Base-by-base conservation (phyloP, 2,329 filamentous ascomycete genomes). In the Cercospora sesami region DNA sequence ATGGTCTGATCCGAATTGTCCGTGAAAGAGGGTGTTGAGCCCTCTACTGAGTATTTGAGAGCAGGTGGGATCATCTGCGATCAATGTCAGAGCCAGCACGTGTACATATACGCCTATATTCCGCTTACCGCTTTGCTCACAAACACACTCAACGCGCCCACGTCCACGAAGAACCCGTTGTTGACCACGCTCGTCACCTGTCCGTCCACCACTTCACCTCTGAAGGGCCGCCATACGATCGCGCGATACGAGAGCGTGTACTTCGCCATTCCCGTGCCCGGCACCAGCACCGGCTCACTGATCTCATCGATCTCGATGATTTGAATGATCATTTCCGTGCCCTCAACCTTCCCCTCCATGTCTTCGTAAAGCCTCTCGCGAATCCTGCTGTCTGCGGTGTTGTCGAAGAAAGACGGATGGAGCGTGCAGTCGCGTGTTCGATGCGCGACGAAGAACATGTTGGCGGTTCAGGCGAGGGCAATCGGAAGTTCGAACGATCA, bases 391-490 rank as follows among this genome's bases (percentile, higher is more conserved):
- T 94, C 90, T 85, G 97, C 96, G 78, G 95, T 93, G 71, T 92
- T 90, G 67, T 94, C 94, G 79, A 99, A 98, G 83, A 96, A 99
- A 12, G 94, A 98, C 30, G 95, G 95, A 79, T 99, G 95, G 77
- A 99, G 87, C 74, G 93, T 94, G 76, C 98, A 94, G 78, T 92
- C 91, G 79, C 94, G 93, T 83, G 97, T 93, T 81, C 98, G 90
- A 79, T 97, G 94, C 82, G 97, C 93, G 73, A 99, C 91, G 84
- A 99, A 99, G 82, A 98, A 99, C 95, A 99, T 99, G 53, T 60
- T 73, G 64, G 51, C 51, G 65, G 59, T 68, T 12, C 31, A 16
- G 58, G 63, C 33, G 31, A 60, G 36, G 42, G 36, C 53, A 45
- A n/a, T 21, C 23, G 21, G 31, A 53, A 58, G n/a, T 53, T 53